Evolutionary conservation across 257 asterid species (phyloP).

Genomic region (Ajuga chamaepitys): DNA sequence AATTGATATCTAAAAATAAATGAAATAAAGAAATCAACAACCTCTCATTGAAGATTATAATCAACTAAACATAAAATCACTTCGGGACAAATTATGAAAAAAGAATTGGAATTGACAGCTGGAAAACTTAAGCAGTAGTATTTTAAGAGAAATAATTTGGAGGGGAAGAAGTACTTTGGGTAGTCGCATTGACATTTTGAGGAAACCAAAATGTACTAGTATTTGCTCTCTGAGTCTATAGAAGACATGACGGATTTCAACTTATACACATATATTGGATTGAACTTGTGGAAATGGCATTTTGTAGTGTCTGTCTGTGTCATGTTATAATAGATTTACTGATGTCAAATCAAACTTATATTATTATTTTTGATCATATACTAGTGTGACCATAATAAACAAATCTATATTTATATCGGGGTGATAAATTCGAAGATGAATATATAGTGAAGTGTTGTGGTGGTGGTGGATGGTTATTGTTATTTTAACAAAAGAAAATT

Average conservation of each 20-base stretch:
- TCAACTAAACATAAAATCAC: too few relatives aligned
- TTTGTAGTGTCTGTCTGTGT: background rate
- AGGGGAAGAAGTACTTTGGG: background rate
- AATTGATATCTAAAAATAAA: background rate
- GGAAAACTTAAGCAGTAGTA: too few relatives aligned
- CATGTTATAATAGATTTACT: background rate
- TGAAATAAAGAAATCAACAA: background rate
- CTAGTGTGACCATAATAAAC: too few relatives aligned
- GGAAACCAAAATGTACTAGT: background rate
- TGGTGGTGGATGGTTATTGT: too few relatives aligned
- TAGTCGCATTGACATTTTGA: background rate
- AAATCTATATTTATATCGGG: background rate
- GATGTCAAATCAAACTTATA: background rate
- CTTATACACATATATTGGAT: background rate
- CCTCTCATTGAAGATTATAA: too few relatives aligned
- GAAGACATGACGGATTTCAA: background rate
- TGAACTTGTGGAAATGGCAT: background rate
- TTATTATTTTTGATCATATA: background rate
- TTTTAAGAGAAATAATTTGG: too few relatives aligned
- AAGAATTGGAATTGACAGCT: too few relatives aligned
- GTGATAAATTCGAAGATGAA: background rate
- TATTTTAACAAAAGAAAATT: too few relatives aligned
- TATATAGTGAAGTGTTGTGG: too few relatives aligned
- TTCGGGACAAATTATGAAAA: background rate
- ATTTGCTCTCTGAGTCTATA: too few relatives aligned